Evolutionary conservation across 140 eudicot genomes (phyloP), one percentile per base, ranked within the genome.

Genomic region (Bidens hawaiensis): DNA sequence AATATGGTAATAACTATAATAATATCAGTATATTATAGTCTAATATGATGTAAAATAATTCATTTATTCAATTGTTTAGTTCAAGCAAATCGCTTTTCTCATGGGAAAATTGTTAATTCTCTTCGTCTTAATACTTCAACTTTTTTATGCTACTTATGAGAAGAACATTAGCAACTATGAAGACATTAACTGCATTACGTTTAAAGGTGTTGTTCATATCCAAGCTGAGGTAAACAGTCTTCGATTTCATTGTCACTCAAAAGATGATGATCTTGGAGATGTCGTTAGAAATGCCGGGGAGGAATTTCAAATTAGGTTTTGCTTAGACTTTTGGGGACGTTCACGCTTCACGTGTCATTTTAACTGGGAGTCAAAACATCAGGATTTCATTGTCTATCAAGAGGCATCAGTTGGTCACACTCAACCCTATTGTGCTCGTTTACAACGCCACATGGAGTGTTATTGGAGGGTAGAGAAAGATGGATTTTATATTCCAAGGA

Each of bases 231-330:
- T n/a, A n/a, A n/a, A n/a, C n/a, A n/a, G n/a, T n/a, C 25, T 28
- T 52, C 6, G 72, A 43, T 19, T n/a, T n/a, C n/a, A n/a, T n/a
- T n/a, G n/a, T n/a, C n/a, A n/a, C n/a, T n/a, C n/a, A n/a, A n/a
- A n/a, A n/a, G n/a, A n/a, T n/a, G n/a, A n/a, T n/a, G n/a, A n/a
- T n/a, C n/a, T n/a, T n/a, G n/a, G n/a, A n/a, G 17, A 23, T 2
- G 30, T 40, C 26, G 42, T 40, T 24, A 50, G 55, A 19, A 67
- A 67, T 13, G 72, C 22, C 0, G 64, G 72, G 53, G 72, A 52
- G 41, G 48, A 6, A 3, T 67, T 21, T 21, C 28, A 67, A 13
- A 67, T 67, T 6, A 66, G 48, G 18, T 41, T 41, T 41, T 41
- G 48, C 48, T 41, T 41, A 41, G 16, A 41, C 7, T 13, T 41